Conservation (phyloP, 495 filamentous ascomycete genomes). For the Penicillium odoratum region DNA sequence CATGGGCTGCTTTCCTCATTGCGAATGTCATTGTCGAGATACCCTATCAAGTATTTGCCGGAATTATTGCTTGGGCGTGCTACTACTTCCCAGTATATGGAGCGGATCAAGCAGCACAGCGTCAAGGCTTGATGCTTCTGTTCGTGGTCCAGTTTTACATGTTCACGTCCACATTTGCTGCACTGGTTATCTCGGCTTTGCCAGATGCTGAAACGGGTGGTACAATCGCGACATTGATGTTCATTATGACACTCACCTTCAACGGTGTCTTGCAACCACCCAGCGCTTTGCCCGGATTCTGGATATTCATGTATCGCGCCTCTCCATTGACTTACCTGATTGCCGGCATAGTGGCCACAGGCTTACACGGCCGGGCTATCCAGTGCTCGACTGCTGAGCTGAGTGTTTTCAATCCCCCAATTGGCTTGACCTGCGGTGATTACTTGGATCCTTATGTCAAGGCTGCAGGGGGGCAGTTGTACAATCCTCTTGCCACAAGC, state of each 20-base stretch:
- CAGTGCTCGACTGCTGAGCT: slow-evolving; percentile 64
- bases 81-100: slow-evolving; percentile 63
- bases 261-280: slow-evolving; percentile 58
- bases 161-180: slow-evolving; percentile 69
- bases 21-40: slow-evolving; percentile 14
- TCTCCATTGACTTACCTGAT: slow-evolving; percentile 68
- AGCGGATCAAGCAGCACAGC: slow-evolving; percentile 37
- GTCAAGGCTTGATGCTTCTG: slow-evolving; percentile 53
- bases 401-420: slow-evolving; percentile 53
- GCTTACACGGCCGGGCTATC: slow-evolving; percentile 57
- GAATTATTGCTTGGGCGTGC: slow-evolving; percentile 51
- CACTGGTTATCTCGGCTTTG: slow-evolving; percentile 51
- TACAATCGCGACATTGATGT: slow-evolving; percentile 59
- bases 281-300: slow-evolving; percentile 56
- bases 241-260: slow-evolving; percentile 60
- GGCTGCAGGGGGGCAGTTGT: slow-evolving; percentile 51
- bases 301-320: slow-evolving; percentile 70
- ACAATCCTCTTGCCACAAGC: slow-evolving; percentile 47
- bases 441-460: slow-evolving; percentile 60
- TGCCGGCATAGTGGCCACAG: slow-evolving; percentile 58
- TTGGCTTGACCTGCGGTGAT: slow-evolving; percentile 52
- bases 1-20: slow-evolving; percentile 61
- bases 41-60: slow-evolving; percentile 30
- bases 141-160: slow-evolving; percentile 51
- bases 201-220: slow-evolving; percentile 57